phyloP scores from a whole-genome alignment of 208 protist species.

The Herpetomonas samuelpessoai region DNA sequence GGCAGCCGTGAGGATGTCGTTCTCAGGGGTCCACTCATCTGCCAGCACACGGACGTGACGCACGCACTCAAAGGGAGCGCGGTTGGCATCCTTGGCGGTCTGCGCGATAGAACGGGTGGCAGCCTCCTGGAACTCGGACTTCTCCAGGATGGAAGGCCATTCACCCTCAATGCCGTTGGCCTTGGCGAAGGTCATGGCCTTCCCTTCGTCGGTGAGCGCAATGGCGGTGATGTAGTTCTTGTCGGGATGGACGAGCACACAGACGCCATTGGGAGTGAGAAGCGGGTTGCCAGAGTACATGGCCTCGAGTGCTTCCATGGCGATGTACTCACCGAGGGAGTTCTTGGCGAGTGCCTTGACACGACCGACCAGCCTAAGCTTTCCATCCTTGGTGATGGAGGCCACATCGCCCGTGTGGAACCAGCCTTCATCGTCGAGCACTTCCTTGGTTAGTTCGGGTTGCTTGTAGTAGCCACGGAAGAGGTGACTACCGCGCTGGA shows the following conservation, averaged over 20 bases:
- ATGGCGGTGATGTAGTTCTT: slow-evolving; percentile 49
- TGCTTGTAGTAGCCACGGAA: too few species aligned
- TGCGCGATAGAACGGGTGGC: slow-evolving; percentile 34
- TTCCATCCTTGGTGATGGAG: slow-evolving; percentile 25
- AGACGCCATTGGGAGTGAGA: too few species aligned
- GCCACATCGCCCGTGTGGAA: slow-evolving; percentile 91
- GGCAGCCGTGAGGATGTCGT: slow-evolving; percentile 71
- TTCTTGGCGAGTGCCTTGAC: slow-evolving; percentile 91
- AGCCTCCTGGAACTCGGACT: slow-evolving; percentile 24
- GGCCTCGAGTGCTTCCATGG: slow-evolving; percentile 23
- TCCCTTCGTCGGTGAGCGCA: slow-evolving; percentile 41
- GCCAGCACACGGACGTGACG: slow-evolving; percentile 49
- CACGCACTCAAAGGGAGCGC: slow-evolving; percentile 52
- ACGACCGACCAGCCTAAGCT: slow-evolving; percentile 71
- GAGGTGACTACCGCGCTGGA: slow-evolving; percentile 64
- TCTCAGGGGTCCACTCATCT: slow-evolving; percentile 87
- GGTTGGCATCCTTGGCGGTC: slow-evolving; percentile 28
- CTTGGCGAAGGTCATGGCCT: slow-evolving; percentile 35
- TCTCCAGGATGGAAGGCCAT: slow-evolving; percentile 33
- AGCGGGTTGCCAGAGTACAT: neutral
- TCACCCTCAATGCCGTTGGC: slow-evolving; percentile 26
- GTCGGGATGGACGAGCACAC: slow-evolving; percentile 14
- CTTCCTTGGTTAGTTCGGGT: slow-evolving; percentile 69
- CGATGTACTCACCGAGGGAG: slow-evolving; percentile 32
- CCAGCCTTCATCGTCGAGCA: slow-evolving; percentile 67